Evolutionary conservation across 768 basidiomycete species (phyloP), one percentile per base, ranked within the genome.

Genomic region (Russula olivacea): DNA sequence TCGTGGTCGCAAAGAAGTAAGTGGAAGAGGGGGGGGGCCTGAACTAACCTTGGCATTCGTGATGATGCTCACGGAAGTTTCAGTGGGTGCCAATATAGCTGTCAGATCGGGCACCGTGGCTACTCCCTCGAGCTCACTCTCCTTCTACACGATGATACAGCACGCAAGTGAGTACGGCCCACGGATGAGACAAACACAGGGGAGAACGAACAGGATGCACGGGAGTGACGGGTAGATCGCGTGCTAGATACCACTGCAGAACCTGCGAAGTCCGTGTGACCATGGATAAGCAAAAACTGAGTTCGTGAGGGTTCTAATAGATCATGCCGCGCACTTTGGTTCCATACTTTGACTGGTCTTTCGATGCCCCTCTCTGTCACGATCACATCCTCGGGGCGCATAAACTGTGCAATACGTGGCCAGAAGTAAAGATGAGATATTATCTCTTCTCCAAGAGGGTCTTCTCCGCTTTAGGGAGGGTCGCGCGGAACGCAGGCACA

Each of bases 311-410:
- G 0, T 1, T 25, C 8, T 2, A 5, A 9, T 4, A 6, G 14
- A 55, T 43, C 19, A 21, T 25, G 52, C 4, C 28, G 30, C 72
- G 38, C 47, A 79, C 91, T 79, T 84, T 89, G 59, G 88, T 90
- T 34, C 92, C 91, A 71, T 78, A 90, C 76, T 93, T 93, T 61
- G 76, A 77, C 69, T 82, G 79, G 73, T 93, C 87, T 65, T 85
- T 91, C 49, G 89, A 92, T 4, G 90, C 90, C 25, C 92, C 91
- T n/a, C 75, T 98, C 95, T 2, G 91, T 84, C 49, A 97, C 74
- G 62, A 97, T 83, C 38, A 96, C 83, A 73, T 92, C 92, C 38
- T 81, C 77, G 23, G 81, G 74, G 65, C 74, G 77, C 76, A 94
- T 90, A 78, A 92, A 93, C 61, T 79, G 72, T 10, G 82, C 80